Base-by-base conservation (phyloP, 2,329 filamentous ascomycete species). In the Ceratocystis harringtonii region DNA sequence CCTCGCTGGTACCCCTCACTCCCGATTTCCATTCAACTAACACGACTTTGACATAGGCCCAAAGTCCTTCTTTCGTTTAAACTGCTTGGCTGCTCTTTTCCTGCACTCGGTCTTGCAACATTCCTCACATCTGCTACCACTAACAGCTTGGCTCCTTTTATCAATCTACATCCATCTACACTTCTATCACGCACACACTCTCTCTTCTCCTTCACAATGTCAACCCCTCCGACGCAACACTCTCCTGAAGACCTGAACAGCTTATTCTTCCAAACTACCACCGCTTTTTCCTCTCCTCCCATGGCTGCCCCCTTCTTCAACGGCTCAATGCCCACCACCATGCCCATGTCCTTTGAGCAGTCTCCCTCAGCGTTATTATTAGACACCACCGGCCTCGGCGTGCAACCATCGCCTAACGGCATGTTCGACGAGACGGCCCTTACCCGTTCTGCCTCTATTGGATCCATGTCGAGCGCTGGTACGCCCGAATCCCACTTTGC, bases 401-500 rank as follows among this genome's bases (percentile, higher is more conserved):
- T 58, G 6, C 55, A 58, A 58, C 30, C 48, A 7, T 60, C 45
- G 17, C 60, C 45, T 10, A 25, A 19, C 36, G n/a, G 43, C 17
- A n/a, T 30, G 10, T 63, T 60, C 41, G 61, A 63, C 61, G 65
- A 62, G 8, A 32, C 45, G n/a, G 5, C 65, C 15, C 36, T 66
- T 7, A 62, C 65, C 36, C 65, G 65, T 17, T 66, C 65, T 17
- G 61, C 65, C 30, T 63, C 60, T 3, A 57, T 66, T 22, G 65
- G 58, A 41, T 63, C 65, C 15, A 58, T 43, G 32, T 63, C 65
- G 28, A 63, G 41, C 32, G 61, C 61, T 25, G 58, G 61, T 8
- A 63, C 65, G 12, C 65, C 65, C 19, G 50, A 63, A 19, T 57
- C 52, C 2, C 65, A 62, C 19, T 66, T 45, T 41, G 50, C 65